Evolutionary conservation across 352 stramenopile genomes (phyloP).

Genomic region (Thalassiosira hispida): DNA sequence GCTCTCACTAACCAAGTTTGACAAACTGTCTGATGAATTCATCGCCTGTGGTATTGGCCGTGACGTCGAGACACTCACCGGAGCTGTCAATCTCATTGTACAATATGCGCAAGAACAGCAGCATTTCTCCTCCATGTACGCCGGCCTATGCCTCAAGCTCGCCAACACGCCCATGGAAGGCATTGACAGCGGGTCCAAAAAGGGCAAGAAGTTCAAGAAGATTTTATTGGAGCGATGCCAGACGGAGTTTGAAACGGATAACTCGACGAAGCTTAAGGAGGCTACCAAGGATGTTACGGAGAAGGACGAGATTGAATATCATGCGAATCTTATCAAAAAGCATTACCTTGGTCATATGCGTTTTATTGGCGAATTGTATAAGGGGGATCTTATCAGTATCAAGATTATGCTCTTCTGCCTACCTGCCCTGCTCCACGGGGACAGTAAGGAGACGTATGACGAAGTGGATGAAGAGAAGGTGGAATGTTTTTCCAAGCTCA

Average conservation of each 20-base stretch:
- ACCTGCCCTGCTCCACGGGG: conserved; percentile 58
- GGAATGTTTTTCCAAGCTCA: conserved; percentile 94
- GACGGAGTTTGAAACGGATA: conserved; percentile 92
- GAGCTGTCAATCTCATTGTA: conserved; percentile 93
- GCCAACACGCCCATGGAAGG: conserved; percentile 86
- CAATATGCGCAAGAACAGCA: conserved; percentile 95
- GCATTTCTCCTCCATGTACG: conserved; percentile 97
- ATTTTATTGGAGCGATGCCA: conserved; percentile 92
- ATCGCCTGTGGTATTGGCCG: conserved; percentile 89
- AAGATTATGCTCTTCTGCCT: conserved; percentile 95
- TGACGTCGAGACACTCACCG: conserved; percentile 86
- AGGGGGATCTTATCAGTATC: conserved; percentile 92
- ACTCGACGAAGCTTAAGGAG: conserved; percentile 81
- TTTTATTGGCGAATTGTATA: conserved; percentile 96
- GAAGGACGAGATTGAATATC: conserved; percentile 71
- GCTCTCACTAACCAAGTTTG: conserved; percentile 96
- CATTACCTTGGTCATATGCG: conserved; percentile 92
- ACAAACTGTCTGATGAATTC: conserved; percentile 92
- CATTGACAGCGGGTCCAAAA: conserved; percentile 67
- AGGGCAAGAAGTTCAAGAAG: conserved; percentile 93
- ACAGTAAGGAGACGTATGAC: conserved; percentile 39
- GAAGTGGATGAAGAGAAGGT: conserved; percentile 93
- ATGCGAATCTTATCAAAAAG: conserved; percentile 78
- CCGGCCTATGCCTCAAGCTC: conserved; percentile 92
- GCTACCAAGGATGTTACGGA: conserved; percentile 71